Conservation (phyloP, 2,329 filamentous ascomycete species). For the Alternaria solani region DNA sequence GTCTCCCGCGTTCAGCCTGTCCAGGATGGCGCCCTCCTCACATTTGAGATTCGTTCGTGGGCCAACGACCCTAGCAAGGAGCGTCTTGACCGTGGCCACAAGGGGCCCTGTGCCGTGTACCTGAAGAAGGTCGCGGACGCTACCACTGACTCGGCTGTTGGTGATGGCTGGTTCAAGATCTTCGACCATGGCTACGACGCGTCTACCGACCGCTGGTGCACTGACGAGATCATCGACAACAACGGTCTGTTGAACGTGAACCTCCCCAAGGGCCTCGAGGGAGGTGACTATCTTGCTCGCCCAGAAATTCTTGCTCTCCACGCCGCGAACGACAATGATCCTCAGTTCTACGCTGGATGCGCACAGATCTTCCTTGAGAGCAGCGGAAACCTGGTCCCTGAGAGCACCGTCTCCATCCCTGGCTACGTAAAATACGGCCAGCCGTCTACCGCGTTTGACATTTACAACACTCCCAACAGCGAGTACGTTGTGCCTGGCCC, state of each 20-base stretch:
- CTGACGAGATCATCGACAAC: slow-evolving; percentile 71
- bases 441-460: slow-evolving; percentile 68
- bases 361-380: slow-evolving; percentile 72
- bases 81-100: slow-evolving; percentile 67
- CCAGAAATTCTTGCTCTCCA: slow-evolving; percentile 76
- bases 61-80: slow-evolving; percentile 64
- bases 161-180: slow-evolving; percentile 81
- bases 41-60: slow-evolving; percentile 71
- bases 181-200: slow-evolving; percentile 73
- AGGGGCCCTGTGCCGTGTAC: slow-evolving; percentile 77
- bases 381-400: slow-evolving; percentile 56
- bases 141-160: slow-evolving; percentile 59
- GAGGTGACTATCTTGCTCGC: slow-evolving; percentile 75
- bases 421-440: slow-evolving; percentile 67
- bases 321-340: slow-evolving; percentile 60
- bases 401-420: slow-evolving; percentile 69
- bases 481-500: slow-evolving; percentile 67
- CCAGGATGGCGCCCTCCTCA: slow-evolving; percentile 64
- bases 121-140: slow-evolving; percentile 73
- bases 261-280: slow-evolving; percentile 67
- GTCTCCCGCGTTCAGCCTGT: slow-evolving; percentile 59
- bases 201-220: slow-evolving; percentile 69
- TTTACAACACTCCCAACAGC: slow-evolving; percentile 61
- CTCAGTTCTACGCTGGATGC: slow-evolving; percentile 79
- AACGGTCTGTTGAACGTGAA: slow-evolving; percentile 69